Percentiles rank a stretch among this genome's conserved stretches.
Evolutionary conservation across 306 rosid genomes (phyloP).

Genomic region (Begonia peltatifolia): DNA sequence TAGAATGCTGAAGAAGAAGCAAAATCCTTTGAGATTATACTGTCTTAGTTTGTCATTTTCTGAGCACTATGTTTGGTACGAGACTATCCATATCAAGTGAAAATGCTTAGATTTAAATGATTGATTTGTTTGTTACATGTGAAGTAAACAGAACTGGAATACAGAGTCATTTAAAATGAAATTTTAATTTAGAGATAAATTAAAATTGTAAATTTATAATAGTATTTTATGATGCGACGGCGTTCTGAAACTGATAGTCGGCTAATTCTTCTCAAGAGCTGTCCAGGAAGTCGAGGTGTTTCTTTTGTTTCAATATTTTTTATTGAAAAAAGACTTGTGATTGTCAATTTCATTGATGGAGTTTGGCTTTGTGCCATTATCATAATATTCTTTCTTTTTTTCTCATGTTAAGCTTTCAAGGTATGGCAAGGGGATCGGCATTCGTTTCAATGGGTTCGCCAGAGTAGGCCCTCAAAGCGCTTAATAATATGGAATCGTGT

Average conservation of each 20-base stretch:
- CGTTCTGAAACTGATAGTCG: too few species aligned
- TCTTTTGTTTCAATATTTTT: not conserved
- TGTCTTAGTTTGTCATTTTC: too few species aligned
- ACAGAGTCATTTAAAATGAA: too few species aligned
- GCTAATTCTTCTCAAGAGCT: conserved; percentile 9
- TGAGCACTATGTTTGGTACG: too few species aligned
- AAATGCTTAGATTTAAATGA: too few species aligned
- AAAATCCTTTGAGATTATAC: too few species aligned
- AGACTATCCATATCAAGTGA: too few species aligned
- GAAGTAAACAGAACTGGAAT: too few species aligned
- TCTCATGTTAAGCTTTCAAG: conserved; percentile 51
- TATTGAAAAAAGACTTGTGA: not conserved
- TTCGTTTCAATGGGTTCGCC: conserved; percentile 82
- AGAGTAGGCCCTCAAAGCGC: conserved; percentile 64
- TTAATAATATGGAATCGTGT: conserved; percentile 52
- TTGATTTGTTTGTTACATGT: too few species aligned
- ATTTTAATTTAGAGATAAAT: too few species aligned
- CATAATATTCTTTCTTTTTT: not conserved
- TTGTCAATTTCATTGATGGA: not conserved
- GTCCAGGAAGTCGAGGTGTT: conserved; percentile 66
- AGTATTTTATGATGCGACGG: too few species aligned
- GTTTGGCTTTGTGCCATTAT: conserved; percentile 1
- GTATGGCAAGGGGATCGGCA: conserved; percentile 89
- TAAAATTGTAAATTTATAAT: too few species aligned
- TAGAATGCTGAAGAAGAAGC: conserved; percentile 40